phyloP scores from a whole-genome alignment of 768 basidiomycete species.

The Mycena sanguinolenta region DNA sequence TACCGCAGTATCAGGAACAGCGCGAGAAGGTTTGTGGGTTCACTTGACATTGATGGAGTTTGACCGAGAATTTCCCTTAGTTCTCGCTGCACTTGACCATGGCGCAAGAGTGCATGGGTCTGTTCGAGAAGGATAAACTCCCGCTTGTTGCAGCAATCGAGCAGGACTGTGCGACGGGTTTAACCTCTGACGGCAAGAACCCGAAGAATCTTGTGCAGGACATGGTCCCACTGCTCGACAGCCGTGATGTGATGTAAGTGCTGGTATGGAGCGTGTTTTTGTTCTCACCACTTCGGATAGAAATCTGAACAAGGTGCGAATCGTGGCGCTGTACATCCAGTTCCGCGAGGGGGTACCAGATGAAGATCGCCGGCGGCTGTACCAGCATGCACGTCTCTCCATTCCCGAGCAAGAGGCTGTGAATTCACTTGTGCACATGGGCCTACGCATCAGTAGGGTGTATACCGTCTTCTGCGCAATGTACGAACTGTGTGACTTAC shows the following conservation, averaged over 20 bases:
- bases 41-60: neutral
- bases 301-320: constrained; percentile 92
- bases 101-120: constrained; percentile 97
- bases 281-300: constrained; percentile 53
- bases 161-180: constrained; percentile 96
- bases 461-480: constrained; percentile 38
- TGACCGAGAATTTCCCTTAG: constrained; percentile 55
- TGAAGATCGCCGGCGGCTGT: constrained; percentile 93
- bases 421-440: constrained; percentile 87
- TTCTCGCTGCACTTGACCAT: constrained; percentile 97
- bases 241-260: constrained; percentile 83
- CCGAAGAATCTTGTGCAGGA: constrained; percentile 97
- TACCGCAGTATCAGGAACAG: constrained; percentile 96
- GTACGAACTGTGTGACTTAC: neutral
- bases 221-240: constrained; percentile 97
- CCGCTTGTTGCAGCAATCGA: constrained; percentile 89
- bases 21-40: constrained; percentile 81
- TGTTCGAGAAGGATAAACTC: constrained; percentile 91
- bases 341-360: constrained; percentile 98
- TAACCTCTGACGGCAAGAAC: constrained; percentile 92
- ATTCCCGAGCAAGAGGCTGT: constrained; percentile 94
- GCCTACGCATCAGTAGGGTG: constrained; percentile 88
- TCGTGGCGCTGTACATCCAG: constrained; percentile 96
- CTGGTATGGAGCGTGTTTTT: neutral
- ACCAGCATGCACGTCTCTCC: constrained; percentile 92